phyloP scores from a whole-genome alignment of 1,284 basidiomycete genomes.

The Ganoderma boninense region DNA sequence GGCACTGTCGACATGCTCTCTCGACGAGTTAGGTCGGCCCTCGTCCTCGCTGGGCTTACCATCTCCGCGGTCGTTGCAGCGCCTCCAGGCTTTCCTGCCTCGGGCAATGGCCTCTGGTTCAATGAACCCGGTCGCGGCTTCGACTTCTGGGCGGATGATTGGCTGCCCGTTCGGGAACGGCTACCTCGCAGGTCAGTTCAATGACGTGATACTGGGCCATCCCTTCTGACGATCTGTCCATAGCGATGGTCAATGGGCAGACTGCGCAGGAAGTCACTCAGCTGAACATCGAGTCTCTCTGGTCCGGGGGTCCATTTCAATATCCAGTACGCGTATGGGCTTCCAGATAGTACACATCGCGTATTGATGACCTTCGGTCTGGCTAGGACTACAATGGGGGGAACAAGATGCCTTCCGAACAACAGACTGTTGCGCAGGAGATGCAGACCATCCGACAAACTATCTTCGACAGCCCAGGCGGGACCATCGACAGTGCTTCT shows the following conservation, averaged over 20 bases:
- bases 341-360: not conserved
- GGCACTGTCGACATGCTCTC: conserved; percentile 9
- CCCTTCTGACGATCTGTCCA: not conserved
- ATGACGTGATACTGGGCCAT: not conserved
- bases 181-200: conserved; percentile 64
- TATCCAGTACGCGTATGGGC: conserved; percentile 57
- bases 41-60: conserved; percentile 12
- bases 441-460: conserved; percentile 62
- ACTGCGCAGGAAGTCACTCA: conserved; percentile 66
- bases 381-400: conserved; percentile 74
- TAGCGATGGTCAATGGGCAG: conserved; percentile 74
- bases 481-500: conserved; percentile 64
- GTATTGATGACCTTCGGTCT: not conserved
- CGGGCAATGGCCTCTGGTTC: conserved; percentile 80
- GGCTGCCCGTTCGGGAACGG: conserved; percentile 79
- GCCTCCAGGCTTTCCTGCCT: conserved; percentile 65
- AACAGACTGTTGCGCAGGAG: conserved; percentile 51
- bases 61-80: conserved; percentile 34
- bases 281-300: conserved; percentile 78
- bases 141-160: conserved; percentile 62
- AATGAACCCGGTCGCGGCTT: conserved; percentile 50
- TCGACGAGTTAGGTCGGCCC: conserved; percentile 17
- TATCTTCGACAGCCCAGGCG: conserved; percentile 65
- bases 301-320: conserved; percentile 76
- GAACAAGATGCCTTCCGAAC: conserved; percentile 61